Base-by-base conservation (phyloP, 331 rosid species). In the Malus hybrid region DNA sequence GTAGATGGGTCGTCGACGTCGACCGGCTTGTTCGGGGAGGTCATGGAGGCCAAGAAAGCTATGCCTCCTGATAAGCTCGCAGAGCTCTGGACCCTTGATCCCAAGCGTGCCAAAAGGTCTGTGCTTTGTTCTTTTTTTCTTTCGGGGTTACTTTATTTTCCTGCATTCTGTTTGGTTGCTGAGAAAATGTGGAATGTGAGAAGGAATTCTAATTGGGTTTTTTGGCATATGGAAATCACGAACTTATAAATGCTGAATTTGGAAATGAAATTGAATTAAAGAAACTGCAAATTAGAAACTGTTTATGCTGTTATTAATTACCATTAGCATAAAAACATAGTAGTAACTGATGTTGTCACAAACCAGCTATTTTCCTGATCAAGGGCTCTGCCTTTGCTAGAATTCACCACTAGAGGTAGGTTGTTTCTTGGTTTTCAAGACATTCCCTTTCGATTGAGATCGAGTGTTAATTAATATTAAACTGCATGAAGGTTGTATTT, bases 31-130 rank as follows among this genome's bases (percentile, higher is more conserved):
- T 89, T 95, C 62, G 94, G 97, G 10, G 99, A 95, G 81, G 86
- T 92, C 61, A 89, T 95, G 98, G 99, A 95, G 5, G 98, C 99
- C 0, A 95, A 95, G 88, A 95, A 95, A 79, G 99, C 99, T 20
- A 95, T 95, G 99, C 97, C 99, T 84, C 98, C 99, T 22, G 98
- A 92, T 83, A 92, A 95, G 85, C 93, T 95, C 56, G 98, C 98
- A 1, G 99, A 95, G 87, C 98, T 95, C 24, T 95, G 99, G 99
- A 74, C 63, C 20, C 64, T 91, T 75, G 99, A 95, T 85, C 98
- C 99, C 53, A 95, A 92, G 83, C 97, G 99, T 62, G 99, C 99
- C 82, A 95, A 95, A 86, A 95, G 99, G 99, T 92, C 44, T 71
- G 62, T 50, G 8, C 16, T 6, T 52, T 52, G 9, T 52, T 52